Percentiles rank a stretch among this genome's conserved stretches.
phyloP scores from a whole-genome alignment of 192 early-diverging fungal species.

The Rhizophagus clarus region DNA sequence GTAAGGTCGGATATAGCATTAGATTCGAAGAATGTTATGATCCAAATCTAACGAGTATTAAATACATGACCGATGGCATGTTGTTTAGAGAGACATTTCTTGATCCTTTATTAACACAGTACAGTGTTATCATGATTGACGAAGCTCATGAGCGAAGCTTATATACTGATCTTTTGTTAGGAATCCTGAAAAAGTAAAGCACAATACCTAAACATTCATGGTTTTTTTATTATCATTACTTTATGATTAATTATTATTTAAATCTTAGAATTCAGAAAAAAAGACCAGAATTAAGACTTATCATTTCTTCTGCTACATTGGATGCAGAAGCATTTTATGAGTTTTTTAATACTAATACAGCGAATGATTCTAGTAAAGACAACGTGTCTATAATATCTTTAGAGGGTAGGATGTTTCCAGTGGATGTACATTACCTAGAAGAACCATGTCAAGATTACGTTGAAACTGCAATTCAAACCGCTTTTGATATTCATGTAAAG shows the following conservation, averaged over 20 bases:
- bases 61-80: constrained; percentile 90
- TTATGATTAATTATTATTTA: not conserved
- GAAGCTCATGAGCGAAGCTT: constrained; percentile 98
- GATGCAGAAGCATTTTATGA: constrained; percentile 71
- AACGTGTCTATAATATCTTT: constrained; percentile 69
- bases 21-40: constrained; percentile 72
- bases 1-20: constrained; percentile 74
- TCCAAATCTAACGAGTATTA: constrained; percentile 61
- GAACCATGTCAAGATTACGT: constrained; percentile 70
- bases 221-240: not conserved
- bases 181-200: constrained; percentile 77
- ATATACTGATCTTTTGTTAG: constrained; percentile 77
- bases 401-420: constrained; percentile 74
- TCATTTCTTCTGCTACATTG: constrained; percentile 83
- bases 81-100: constrained; percentile 86
- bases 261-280: constrained; percentile 65
- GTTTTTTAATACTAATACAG: constrained; percentile 68
- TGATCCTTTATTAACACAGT: constrained; percentile 75
- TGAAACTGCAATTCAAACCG: constrained; percentile 64
- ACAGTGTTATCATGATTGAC: constrained; percentile 91
- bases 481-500: constrained; percentile 73
- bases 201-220: not conserved
- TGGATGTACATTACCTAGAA: constrained; percentile 62
- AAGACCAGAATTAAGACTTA: constrained; percentile 68
- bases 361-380: constrained; percentile 44